Conservation (phyloP, 805 yeast species). For the Yamadazyma ubonensis region DNA sequence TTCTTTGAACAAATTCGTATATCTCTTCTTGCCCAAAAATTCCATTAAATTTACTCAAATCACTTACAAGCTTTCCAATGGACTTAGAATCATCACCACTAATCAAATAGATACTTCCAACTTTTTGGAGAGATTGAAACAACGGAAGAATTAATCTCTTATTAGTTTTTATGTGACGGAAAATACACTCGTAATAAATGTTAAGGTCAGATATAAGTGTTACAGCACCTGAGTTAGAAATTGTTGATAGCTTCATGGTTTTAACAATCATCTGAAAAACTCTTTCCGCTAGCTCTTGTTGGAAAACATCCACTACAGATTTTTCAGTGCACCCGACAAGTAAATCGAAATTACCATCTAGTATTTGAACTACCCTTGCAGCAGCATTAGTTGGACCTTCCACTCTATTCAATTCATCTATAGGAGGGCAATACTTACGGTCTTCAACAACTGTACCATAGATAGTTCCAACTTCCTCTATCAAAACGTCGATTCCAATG, state of each 20-base stretch:
- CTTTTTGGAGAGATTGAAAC: constrained; percentile 75
- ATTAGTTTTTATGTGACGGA: constrained; percentile 46
- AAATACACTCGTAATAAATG: constrained; percentile 68
- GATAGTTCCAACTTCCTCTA: constrained; percentile 72
- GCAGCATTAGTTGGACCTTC: constrained; percentile 62
- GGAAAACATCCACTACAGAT: constrained; percentile 85
- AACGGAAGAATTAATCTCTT: constrained; percentile 71
- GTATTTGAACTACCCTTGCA: constrained; percentile 53
- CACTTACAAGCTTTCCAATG: constrained; percentile 79
- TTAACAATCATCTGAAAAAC: constrained; percentile 76
- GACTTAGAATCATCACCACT: constrained; percentile 73
- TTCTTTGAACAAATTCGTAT: constrained; percentile 83
- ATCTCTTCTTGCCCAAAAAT: constrained; percentile 90
- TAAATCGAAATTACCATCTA: constrained; percentile 70
- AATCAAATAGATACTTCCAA: constrained; percentile 81
- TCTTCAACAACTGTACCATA: constrained; percentile 40
- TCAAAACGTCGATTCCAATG: constrained; percentile 85
- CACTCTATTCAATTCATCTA: constrained; percentile 36
- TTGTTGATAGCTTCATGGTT: constrained; percentile 64
- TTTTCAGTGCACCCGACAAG: constrained; percentile 83
- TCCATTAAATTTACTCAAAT: constrained; percentile 82
- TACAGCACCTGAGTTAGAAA: constrained; percentile 81
- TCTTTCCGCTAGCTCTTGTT: constrained; percentile 89
- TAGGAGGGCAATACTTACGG: constrained; percentile 35
- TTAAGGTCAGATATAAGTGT: constrained; percentile 81